Conservation (phyloP, 2,329 filamentous ascomycete genomes). For the Neurospora crassa region DNA sequence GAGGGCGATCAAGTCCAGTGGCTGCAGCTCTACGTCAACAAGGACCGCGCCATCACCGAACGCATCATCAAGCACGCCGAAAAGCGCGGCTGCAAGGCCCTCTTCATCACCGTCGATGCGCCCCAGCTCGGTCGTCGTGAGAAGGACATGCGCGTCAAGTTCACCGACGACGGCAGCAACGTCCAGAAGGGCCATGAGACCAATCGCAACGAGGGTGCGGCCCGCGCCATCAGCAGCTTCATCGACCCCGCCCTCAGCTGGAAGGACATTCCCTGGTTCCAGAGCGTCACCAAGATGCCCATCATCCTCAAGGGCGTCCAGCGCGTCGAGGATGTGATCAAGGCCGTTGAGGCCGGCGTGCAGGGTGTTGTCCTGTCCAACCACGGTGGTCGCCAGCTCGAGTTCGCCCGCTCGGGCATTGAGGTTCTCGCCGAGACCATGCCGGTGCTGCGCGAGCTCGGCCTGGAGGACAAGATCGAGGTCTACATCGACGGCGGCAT, state of each 20-base stretch:
- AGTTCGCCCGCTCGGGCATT: conserved; percentile 80
- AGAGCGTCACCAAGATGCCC: conserved; percentile 82
- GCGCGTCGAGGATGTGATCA: conserved; percentile 86
- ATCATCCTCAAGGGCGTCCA: conserved; percentile 96
- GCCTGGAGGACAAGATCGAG: conserved; percentile 69
- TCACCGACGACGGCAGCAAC: conserved; percentile 70
- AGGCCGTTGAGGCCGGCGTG: conserved; percentile 71
- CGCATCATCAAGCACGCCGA: conserved; percentile 89
- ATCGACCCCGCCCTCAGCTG: conserved; percentile 92
- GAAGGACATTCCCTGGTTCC: conserved; percentile 93
- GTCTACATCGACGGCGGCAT: conserved; percentile 88
- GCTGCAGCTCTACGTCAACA: conserved; percentile 97
- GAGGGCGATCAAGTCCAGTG: conserved; percentile 80
- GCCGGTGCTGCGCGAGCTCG: conserved; percentile 67
- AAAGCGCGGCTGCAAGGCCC: conserved; percentile 78
- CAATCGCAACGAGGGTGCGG: conserved; percentile 84
- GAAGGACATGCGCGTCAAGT: conserved; percentile 96
- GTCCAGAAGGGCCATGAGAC: conserved; percentile 70
- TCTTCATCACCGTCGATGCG: conserved; percentile 98
- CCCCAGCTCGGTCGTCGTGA: conserved; percentile 90
- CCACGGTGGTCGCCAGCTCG: conserved; percentile 89
- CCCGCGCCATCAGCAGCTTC: conserved; percentile 89
- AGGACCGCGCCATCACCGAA: conserved; percentile 82
- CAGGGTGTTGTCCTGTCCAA: conserved; percentile 92
- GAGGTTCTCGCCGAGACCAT: conserved; percentile 91